A percentile compares a stretch with the other conserved stretches of the same genome.
Conservation (phyloP, 2,329 filamentous ascomycete species). For the Fusarium sp. region DNA sequence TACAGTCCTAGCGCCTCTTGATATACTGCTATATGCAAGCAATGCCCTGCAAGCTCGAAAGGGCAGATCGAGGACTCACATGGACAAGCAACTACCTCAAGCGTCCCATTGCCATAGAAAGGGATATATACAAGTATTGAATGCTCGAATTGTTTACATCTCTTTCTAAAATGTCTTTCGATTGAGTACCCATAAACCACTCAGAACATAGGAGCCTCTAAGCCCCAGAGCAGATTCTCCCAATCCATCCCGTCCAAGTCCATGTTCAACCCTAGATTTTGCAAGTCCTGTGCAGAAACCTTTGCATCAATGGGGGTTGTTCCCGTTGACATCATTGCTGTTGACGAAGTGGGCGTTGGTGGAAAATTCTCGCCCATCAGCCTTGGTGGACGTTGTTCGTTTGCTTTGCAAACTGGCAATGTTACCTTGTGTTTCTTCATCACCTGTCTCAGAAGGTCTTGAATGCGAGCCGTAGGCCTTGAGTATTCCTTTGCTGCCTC, state of each 20-base stretch:
- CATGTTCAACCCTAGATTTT: slow-evolving; percentile 47
- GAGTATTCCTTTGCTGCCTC: slow-evolving; percentile 50
- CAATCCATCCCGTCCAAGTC: slow-evolving; percentile 54
- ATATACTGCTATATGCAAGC: too few species aligned
- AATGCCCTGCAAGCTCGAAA: too few species aligned
- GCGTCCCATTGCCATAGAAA: too few species aligned
- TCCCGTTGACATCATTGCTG: slow-evolving; percentile 24
- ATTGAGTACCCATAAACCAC: neutral
- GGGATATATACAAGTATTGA: too few species aligned
- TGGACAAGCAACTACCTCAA: too few species aligned
- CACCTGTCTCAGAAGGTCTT: slow-evolving; percentile 50
- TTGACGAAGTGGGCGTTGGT: slow-evolving; percentile 49
- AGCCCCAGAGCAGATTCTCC: slow-evolving; percentile 52
- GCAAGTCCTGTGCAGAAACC: slow-evolving; percentile 45
- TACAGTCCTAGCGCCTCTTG: too few species aligned
- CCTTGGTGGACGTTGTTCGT: neutral
- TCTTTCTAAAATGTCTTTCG: too few species aligned
- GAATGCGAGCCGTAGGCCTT: slow-evolving; percentile 47
- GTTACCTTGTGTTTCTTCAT: slow-evolving; percentile 51
- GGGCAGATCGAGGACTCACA: too few species aligned
- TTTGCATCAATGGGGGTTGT: slow-evolving; percentile 26
- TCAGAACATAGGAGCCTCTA: slow-evolving; percentile 52
- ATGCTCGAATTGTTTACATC: too few species aligned
- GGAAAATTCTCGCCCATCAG: slow-evolving; percentile 32
- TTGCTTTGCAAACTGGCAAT: slow-evolving; percentile 23